Evolutionary conservation across 1,284 basidiomycete species (phyloP), one percentile per base, ranked within the genome.

Genomic region (Rhodotorula sp.): DNA sequence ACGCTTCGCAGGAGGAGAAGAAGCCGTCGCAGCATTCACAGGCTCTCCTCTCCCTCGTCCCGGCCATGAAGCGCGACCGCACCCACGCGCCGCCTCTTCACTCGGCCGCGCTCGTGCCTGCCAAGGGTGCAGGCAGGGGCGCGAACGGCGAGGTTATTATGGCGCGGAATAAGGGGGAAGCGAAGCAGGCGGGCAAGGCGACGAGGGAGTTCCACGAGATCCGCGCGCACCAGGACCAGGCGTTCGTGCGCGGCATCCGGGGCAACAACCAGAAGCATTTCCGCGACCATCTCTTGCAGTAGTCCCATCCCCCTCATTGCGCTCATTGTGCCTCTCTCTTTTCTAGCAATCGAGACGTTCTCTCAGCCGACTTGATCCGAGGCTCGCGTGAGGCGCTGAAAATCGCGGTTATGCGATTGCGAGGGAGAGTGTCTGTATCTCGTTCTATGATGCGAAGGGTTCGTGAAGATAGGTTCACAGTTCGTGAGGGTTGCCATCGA

Each of bases 81-180:
- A 63, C 53, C 40, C 68, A 73, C 65, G 65, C 66, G n/a, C 55
- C 68, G 24, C 67, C 76, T 10, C 62, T 73, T 31, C 58, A 64
- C 59, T 65, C 67, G 28, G 62, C 67, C 0, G 73, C 70, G 26
- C 83, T 96, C 44, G 88, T 96, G 1, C 91, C 94, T 0, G 82
- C 86, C n/a, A 89, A 85, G 75, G 92, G 91, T 59, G 93, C 92
- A 34, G 91, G 90, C 4, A 81, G 81, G 15, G 92, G 92, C 5
- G 31, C 22, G n/a, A 50, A 34, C 30, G 87, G 86, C 18, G 86
- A 92, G 52, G 88, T 93, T 18, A 86, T 96, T 70, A 92, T 89
- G 79, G 94, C 92, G n/a, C 85, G 92, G 57, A 98, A 98, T 82
- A 86, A 86, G 20, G 96, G 96, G 5, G 94, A 99, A 82, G 96